Conservation (phyloP, 306 rosid species). For the Sphenostylis stenocarpa region DNA sequence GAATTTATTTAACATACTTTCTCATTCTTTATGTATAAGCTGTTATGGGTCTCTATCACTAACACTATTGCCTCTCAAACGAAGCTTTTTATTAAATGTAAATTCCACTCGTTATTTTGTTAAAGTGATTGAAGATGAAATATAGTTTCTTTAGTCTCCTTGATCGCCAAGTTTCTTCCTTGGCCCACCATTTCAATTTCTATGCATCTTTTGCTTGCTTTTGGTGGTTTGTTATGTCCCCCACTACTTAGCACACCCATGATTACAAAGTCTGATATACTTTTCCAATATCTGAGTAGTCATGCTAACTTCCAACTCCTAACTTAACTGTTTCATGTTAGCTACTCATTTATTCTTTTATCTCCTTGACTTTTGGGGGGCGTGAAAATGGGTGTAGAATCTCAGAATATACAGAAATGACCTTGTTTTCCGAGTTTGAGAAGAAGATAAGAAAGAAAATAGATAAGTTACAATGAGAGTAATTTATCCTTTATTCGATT, state of each 20-base stretch:
- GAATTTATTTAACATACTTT: background rate
- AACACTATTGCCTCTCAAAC: no score
- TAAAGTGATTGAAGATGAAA: background rate
- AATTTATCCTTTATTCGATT: no score
- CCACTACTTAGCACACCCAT: background rate
- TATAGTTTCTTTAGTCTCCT: background rate
- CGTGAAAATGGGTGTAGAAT: background rate
- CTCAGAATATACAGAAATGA: background rate
- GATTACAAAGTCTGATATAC: background rate
- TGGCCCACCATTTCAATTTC: background rate
- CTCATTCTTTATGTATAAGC: background rate
- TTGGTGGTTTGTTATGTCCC: slow-evolving; percentile 30
- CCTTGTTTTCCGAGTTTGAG: background rate
- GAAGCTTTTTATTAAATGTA: no score
- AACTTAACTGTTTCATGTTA: background rate
- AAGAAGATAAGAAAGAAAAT: background rate
- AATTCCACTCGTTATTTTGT: no score
- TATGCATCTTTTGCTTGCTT: background rate
- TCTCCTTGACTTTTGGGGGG: background rate
- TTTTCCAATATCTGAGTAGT: background rate
- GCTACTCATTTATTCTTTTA: no score
- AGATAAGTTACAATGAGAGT: no score
- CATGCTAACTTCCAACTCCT: background rate
- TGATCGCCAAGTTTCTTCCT: background rate
- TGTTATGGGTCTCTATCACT: background rate